Evolutionary conservation across 768 basidiomycete species (phyloP).

Genomic region (Phylloporus arenicola): DNA sequence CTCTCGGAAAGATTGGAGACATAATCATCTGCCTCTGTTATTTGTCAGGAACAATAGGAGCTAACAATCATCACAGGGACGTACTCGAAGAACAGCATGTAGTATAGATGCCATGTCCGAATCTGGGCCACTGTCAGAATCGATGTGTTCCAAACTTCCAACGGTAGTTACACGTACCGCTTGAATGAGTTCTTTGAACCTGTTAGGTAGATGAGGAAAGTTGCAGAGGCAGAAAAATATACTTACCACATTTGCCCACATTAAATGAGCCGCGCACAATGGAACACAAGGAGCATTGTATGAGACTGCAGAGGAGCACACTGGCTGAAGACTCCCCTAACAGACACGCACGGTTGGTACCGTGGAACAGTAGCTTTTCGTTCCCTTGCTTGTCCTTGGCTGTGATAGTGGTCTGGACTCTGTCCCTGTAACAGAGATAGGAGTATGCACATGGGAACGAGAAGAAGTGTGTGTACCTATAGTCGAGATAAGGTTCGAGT

Average conservation of each 20-base stretch:
- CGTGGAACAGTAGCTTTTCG: constrained; percentile 62
- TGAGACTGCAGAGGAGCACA: constrained; percentile 43
- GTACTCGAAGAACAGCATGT: constrained; percentile 62
- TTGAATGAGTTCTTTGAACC: constrained; percentile 54
- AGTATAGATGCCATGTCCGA: constrained; percentile 67
- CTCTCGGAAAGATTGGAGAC: constrained; percentile 37
- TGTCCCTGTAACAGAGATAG: constrained; percentile 14
- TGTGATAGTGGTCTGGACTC: constrained; percentile 24
- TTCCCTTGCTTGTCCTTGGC: constrained; percentile 34
- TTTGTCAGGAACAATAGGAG: constrained; percentile 1
- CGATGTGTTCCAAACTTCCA: neutral
- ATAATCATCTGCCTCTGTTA: constrained; percentile 64
- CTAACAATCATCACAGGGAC: constrained; percentile 10
- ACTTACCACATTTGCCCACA: constrained; percentile 51
- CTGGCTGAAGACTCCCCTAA: constrained; percentile 49
- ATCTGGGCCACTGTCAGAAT: constrained; percentile 33
- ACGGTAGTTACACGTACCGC: constrained; percentile 27
- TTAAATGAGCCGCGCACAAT: constrained; percentile 59
- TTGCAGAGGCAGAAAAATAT: neutral
- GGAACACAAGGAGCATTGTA: constrained; percentile 51
- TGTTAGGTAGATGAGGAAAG: constrained; percentile 20
- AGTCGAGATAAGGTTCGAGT: constrained; percentile 41
- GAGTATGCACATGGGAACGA: constrained; percentile 14
- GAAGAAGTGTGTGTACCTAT: constrained; percentile 36
- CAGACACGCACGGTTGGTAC: constrained; percentile 54